Conservation (phyloP, 192 early-diverging fungal species). For the Coemansia sp. region DNA sequence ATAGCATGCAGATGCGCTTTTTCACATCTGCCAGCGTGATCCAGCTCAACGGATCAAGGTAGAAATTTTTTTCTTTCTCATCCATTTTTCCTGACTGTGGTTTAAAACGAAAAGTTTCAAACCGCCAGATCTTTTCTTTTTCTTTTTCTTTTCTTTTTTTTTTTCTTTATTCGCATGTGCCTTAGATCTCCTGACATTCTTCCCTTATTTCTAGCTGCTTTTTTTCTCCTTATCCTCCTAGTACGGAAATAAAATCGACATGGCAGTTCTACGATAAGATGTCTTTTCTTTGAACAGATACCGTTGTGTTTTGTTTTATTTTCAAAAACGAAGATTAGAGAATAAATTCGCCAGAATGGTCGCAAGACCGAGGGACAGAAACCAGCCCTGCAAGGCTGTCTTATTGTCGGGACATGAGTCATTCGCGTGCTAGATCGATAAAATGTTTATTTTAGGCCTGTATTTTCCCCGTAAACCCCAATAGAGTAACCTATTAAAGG, state of each 20-base stretch:
- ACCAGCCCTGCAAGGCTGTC: constrained; percentile 44
- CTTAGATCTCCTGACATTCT: constrained; percentile 55
- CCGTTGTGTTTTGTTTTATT: neutral
- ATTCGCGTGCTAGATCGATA: constrained; percentile 53
- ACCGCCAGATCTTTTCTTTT: neutral
- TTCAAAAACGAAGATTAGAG: neutral
- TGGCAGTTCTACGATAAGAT: no score
- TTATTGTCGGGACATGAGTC: constrained; percentile 57
- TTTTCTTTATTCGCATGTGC: constrained; percentile 29
- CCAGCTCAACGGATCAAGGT: neutral
- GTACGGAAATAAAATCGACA: no score
- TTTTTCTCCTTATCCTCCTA: constrained; percentile 22
- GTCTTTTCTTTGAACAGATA: neutral
- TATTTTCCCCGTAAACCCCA: neutral
- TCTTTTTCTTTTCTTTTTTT: constrained; percentile 12
- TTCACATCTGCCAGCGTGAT: no score
- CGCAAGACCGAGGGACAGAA: constrained; percentile 16
- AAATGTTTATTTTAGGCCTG: neutral
- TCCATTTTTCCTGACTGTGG: neutral
- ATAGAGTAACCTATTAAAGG: no score
- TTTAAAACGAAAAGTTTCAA: neutral
- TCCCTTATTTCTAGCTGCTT: constrained; percentile 30
- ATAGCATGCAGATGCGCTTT: no score
- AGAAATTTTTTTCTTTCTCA: neutral
- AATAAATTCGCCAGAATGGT: neutral